A percentile compares a stretch with the other conserved stretches of the same genome.
phyloP scores from a whole-genome alignment of 164 flowering plant species.

The Aristolochia californica region DNA sequence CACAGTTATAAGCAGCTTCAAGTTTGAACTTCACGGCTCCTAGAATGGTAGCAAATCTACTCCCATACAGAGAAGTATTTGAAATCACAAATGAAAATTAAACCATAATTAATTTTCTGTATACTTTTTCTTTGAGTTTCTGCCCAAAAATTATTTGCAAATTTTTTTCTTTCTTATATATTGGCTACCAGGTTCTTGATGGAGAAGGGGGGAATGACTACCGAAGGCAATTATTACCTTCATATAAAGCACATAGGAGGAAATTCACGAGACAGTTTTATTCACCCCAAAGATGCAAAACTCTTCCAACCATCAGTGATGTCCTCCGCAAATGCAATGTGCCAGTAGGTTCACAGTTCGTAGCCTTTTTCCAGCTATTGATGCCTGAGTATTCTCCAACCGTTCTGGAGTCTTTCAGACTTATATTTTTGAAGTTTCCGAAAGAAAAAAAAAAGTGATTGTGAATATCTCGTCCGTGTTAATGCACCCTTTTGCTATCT shows the following conservation, averaged over 20 bases:
- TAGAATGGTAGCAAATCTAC: no score
- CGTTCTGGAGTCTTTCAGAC: not conserved
- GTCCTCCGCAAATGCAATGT: slow-evolving; percentile 65
- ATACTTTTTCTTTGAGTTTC: not conserved
- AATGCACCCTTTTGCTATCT: no score
- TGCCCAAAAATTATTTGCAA: not conserved
- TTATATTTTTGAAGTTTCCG: not conserved
- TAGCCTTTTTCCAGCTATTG: not conserved
- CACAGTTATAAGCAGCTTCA: no score
- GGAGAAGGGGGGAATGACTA: slow-evolving; percentile 74
- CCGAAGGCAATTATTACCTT: slow-evolving; percentile 65
- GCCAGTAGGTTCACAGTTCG: slow-evolving; percentile 47
- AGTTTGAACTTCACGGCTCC: no score
- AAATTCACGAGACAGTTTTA: slow-evolving; percentile 23
- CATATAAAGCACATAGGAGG: slow-evolving; percentile 81
- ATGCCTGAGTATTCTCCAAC: no score
- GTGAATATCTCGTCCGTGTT: no score
- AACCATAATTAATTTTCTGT: not conserved
- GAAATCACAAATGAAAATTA: not conserved
- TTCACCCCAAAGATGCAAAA: slow-evolving; percentile 15
- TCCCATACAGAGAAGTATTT: no score
- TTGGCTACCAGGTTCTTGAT: slow-evolving; percentile 61
- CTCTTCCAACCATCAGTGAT: slow-evolving; percentile 20
- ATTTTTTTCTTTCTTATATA: not conserved
- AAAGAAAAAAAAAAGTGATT: no score